Conservation (phyloP, 2,329 filamentous ascomycete species). For the Periconia macrospinosa region DNA sequence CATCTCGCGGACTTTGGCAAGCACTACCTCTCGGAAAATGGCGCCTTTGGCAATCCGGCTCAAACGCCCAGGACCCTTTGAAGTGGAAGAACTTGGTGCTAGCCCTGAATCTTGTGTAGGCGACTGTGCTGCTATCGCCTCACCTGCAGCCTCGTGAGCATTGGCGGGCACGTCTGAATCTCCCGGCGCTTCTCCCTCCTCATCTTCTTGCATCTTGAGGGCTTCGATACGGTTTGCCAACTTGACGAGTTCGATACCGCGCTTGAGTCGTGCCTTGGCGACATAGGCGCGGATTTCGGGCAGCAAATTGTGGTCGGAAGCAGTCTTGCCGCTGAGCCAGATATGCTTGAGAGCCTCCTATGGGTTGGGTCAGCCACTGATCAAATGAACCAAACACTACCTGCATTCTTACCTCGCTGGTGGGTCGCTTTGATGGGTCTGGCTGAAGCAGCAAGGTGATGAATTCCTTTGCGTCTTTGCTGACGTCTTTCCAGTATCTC, state of each 20-base stretch:
- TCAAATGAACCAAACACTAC: neutral
- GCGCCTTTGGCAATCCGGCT: slow-evolving; percentile 64
- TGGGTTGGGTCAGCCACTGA: slow-evolving; percentile 12
- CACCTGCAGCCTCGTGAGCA: slow-evolving; percentile 58
- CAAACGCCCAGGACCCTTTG: slow-evolving; percentile 53
- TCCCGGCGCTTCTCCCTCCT: slow-evolving; percentile 69
- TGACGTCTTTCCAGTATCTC: slow-evolving; percentile 98
- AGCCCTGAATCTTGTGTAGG: slow-evolving; percentile 33
- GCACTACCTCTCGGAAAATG: slow-evolving; percentile 91
- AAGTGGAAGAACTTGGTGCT: slow-evolving; percentile 7
- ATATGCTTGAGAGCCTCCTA: slow-evolving; percentile 77
- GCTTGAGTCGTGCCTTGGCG: slow-evolving; percentile 84
- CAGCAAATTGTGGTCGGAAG: slow-evolving; percentile 93
- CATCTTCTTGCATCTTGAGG: slow-evolving; percentile 91
- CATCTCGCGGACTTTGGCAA: slow-evolving; percentile 90
- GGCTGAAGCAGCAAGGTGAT: slow-evolving; percentile 81
- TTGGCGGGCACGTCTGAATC: slow-evolving; percentile 65
- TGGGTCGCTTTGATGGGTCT: slow-evolving; percentile 73
- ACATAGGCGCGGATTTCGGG: slow-evolving; percentile 96
- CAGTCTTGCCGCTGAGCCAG: slow-evolving; percentile 90
- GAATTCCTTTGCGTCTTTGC: slow-evolving; percentile 91
- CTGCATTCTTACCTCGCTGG: slow-evolving; percentile 65
- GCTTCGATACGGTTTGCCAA: slow-evolving; percentile 93
- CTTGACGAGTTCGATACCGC: slow-evolving; percentile 95
- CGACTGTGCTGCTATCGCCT: slow-evolving; percentile 40